Conservation (phyloP, 2,329 filamentous ascomycete species). For the Epichloe hybrida region DNA sequence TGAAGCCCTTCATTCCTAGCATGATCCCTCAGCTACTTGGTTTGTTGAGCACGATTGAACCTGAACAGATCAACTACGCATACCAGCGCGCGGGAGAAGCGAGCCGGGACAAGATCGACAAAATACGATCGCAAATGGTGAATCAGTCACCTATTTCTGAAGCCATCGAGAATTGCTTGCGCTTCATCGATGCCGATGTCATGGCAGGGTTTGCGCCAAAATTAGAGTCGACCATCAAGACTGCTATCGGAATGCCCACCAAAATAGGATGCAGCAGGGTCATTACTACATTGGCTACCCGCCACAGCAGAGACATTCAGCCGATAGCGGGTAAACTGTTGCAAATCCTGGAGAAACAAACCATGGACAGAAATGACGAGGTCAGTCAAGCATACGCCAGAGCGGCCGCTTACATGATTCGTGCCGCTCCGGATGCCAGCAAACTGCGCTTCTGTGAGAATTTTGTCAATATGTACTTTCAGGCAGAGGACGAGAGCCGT, state of each 20-base stretch:
- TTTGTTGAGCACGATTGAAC: slow-evolving; percentile 77
- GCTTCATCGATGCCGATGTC: slow-evolving; percentile 64
- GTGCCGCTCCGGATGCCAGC: slow-evolving; percentile 35
- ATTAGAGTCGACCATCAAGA: slow-evolving; percentile 69
- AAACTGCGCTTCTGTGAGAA: slow-evolving; percentile 37
- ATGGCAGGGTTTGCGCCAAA: slow-evolving; percentile 61
- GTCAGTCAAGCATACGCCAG: slow-evolving; percentile 82
- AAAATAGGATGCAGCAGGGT: slow-evolving; percentile 86
- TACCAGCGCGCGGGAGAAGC: slow-evolving; percentile 82
- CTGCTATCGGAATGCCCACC: slow-evolving; percentile 77
- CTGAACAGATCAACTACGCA: slow-evolving; percentile 79
- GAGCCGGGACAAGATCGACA: slow-evolving; percentile 81
- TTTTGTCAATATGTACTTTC: slow-evolving; percentile 62
- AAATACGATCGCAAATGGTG: slow-evolving; percentile 67
- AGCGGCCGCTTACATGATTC: slow-evolving; percentile 73
- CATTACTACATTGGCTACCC: slow-evolving; percentile 70
- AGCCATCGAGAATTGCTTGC: slow-evolving; percentile 78
- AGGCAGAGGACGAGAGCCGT: slow-evolving; percentile 61
- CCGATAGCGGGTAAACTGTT: slow-evolving; percentile 66
- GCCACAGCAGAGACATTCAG: slow-evolving; percentile 60
- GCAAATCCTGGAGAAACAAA: slow-evolving; percentile 63
- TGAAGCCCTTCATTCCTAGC: slow-evolving; percentile 68
- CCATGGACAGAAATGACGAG: slow-evolving; percentile 86
- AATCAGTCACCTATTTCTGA: slow-evolving; percentile 83
- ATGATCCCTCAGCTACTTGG: slow-evolving; percentile 72